phyloP scores from a whole-genome alignment of 2,329 filamentous ascomycete species.

The Apiospora hydei region DNA sequence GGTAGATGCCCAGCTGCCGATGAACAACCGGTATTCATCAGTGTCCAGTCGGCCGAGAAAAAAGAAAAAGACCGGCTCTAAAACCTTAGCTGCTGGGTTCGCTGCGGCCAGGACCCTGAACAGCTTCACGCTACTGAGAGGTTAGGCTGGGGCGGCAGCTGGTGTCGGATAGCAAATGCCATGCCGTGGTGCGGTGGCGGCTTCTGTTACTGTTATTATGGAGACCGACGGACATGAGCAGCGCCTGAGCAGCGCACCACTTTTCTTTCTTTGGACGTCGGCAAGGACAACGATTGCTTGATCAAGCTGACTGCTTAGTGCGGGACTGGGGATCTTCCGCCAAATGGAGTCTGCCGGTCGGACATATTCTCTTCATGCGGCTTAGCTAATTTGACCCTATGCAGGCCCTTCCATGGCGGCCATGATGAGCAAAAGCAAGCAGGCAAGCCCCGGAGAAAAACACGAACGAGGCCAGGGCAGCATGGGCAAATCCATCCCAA shows the following conservation, averaged over 20 bases:
- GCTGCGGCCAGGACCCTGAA: conserved; percentile 15
- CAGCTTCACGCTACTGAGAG: conserved; percentile 14
- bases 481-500: background rate
- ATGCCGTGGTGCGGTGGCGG: conserved; percentile 5
- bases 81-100: conserved; percentile 13
- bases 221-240: background rate
- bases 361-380: conserved; percentile 46
- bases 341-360: conserved; percentile 47
- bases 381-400: conserved; percentile 33
- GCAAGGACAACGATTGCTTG: conserved; percentile 39
- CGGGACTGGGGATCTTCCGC: conserved; percentile 46
- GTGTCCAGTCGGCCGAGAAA: conserved; percentile 12
- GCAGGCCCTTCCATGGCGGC: conserved; percentile 12
- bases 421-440: conserved; percentile 15
- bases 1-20: background rate
- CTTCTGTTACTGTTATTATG: background rate
- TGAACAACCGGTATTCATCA: background rate
- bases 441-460: conserved; percentile 7
- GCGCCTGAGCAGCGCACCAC: background rate
- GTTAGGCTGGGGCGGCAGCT: background rate
- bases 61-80: background rate
- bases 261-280: conserved; percentile 26
- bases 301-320: conserved; percentile 43
- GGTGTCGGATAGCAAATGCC: background rate
- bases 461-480: background rate